Conservation (phyloP, 2,329 filamentous ascomycete species). For the Pyrenochaeta sp. region DNA sequence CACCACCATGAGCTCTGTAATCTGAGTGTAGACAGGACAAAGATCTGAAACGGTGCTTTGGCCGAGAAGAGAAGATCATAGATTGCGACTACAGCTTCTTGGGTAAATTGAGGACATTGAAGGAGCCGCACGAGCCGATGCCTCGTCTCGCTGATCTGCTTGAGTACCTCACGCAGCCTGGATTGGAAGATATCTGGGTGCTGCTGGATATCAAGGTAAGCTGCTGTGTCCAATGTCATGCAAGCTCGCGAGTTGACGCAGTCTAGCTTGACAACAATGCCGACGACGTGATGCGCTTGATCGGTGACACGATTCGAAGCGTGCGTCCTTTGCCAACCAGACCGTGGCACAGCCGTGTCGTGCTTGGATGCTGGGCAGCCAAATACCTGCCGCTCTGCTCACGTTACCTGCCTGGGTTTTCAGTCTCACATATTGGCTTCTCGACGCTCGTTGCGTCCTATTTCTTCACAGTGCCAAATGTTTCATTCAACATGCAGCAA, state of each 20-base stretch:
- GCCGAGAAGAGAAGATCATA: conserved; percentile 73
- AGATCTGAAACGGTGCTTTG: conserved; percentile 82
- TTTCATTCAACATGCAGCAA: conserved; percentile 82
- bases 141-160: conserved; percentile 78
- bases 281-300: conserved; percentile 73
- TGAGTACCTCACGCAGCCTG: conserved; percentile 72
- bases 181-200: conserved; percentile 75
- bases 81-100: conserved; percentile 82
- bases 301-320: conserved; percentile 69
- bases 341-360: conserved; percentile 76
- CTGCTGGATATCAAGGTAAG: conserved; percentile 86
- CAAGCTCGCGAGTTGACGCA: conserved; percentile 7
- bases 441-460: conserved; percentile 73
- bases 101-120: conserved; percentile 71
- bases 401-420: conserved; percentile 69
- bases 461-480: conserved; percentile 72
- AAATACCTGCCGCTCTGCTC: conserved; percentile 73
- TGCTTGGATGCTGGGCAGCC: conserved; percentile 85
- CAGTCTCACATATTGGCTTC: conserved; percentile 73
- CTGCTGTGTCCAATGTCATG: background rate
- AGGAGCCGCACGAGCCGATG: conserved; percentile 75
- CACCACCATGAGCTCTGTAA: background rate
- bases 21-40: conserved; percentile 65
- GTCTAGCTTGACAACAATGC: conserved; percentile 73
- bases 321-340: conserved; percentile 52